A percentile compares a stretch with the other conserved stretches of the same genome.
Evolutionary conservation across 495 filamentous ascomycete genomes (phyloP).

Genomic region (Xylaria venustula): DNA sequence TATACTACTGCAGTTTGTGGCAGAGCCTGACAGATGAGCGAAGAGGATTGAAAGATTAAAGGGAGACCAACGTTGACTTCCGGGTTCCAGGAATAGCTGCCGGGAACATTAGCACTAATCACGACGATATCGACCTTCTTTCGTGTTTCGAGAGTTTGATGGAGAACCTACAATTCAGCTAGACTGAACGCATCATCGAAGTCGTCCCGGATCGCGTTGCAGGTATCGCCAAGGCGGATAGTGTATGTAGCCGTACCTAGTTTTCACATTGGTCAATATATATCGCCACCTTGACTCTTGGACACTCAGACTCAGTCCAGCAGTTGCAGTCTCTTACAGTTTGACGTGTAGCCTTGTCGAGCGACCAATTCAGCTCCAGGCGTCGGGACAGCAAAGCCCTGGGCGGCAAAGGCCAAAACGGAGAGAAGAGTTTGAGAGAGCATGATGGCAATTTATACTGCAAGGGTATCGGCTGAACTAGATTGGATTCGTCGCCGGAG

Average conservation of each 20-base stretch:
- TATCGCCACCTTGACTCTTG: neutral
- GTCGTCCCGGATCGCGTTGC: constrained; percentile 19
- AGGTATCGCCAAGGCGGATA: constrained; percentile 19
- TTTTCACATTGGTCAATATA: neutral
- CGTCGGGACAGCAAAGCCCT: constrained; percentile 18
- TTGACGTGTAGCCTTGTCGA: constrained; percentile 20
- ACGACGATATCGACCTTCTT: too few species aligned
- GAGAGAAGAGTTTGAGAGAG: constrained; percentile 16
- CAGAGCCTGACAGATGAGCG: too few species aligned
- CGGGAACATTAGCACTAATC: neutral
- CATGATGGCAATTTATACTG: constrained; percentile 13
- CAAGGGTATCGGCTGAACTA: neutral
- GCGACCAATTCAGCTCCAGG: constrained; percentile 6
- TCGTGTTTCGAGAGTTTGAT: too few species aligned
- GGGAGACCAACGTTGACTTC: constrained; percentile 13
- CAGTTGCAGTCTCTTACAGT: constrained; percentile 15
- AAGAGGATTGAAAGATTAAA: too few species aligned
- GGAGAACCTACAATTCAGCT: constrained; percentile 20
- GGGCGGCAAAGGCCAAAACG: constrained; percentile 11
- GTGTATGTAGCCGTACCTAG: constrained; percentile 23
- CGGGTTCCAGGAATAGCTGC: constrained; percentile 30
- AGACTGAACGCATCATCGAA: constrained; percentile 16
- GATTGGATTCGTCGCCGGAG: neutral
- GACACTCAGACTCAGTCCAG: neutral
- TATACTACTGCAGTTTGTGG: too few species aligned